Conservation (phyloP, 352 stramenopile genomes). For the Hyaloperonospora arabidopsidis region DNA sequence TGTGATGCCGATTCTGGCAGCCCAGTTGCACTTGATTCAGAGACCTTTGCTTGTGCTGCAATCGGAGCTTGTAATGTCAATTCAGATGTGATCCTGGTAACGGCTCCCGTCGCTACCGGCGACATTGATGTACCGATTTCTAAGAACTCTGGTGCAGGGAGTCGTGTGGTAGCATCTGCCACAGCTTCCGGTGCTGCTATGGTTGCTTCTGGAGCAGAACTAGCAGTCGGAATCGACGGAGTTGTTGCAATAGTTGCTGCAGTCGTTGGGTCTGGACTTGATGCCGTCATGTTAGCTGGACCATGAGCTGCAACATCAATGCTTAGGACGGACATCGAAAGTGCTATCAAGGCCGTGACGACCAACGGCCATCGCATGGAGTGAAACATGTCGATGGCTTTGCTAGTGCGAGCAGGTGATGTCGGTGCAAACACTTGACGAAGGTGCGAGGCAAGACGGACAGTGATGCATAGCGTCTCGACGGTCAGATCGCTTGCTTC, state of each 20-base stretch:
- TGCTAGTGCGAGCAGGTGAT: conserved; percentile 1
- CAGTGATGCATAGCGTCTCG: conserved; percentile 2
- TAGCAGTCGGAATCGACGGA: background rate
- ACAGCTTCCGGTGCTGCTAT: conserved; percentile 3
- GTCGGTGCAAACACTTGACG: background rate
- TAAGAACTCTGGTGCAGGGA: no score
- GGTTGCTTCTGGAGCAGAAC: conserved; percentile 9
- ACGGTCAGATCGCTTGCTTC: background rate
- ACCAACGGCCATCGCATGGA: conserved; percentile 11
- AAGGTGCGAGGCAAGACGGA: conserved; percentile 11
- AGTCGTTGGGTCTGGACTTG: conserved; percentile 6
- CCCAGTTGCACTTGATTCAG: conserved; percentile 8
- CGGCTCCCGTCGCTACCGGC: background rate
- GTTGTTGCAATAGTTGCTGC: conserved; percentile 1
- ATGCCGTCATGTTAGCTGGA: conserved; percentile 2
- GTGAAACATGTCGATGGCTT: conserved; percentile 15
- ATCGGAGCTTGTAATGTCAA: background rate
- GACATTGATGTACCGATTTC: no score
- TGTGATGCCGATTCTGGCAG: conserved; percentile 2
- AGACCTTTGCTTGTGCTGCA: background rate
- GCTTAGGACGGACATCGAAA: conserved; percentile 9
- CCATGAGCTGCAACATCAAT: conserved; percentile 17
- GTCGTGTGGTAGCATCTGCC: no score
- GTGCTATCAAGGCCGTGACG: conserved; percentile 5
- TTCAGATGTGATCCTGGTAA: background rate